phyloP scores from a whole-genome alignment of 2,329 filamentous ascomycete species.

The Elsinoe necatrix region DNA sequence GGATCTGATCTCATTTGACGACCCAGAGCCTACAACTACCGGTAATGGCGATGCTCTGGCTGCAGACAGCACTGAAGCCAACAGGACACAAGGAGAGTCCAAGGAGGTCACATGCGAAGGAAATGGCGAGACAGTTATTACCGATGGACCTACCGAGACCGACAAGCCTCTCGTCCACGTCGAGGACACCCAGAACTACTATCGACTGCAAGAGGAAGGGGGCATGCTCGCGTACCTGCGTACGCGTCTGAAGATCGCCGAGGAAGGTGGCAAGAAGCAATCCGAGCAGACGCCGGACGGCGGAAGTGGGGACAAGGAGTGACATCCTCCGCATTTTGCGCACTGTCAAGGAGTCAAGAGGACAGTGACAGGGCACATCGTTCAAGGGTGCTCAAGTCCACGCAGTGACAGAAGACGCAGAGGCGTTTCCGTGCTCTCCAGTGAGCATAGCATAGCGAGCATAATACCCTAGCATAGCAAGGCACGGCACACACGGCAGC shows the following conservation, averaged over 20 bases:
- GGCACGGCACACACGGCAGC: background rate
- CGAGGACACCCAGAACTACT: background rate
- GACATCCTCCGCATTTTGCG: no score
- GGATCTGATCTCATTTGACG: conserved; percentile 4
- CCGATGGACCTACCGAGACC: background rate
- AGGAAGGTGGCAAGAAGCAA: background rate
- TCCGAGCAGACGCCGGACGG: background rate
- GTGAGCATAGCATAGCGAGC: conserved; percentile 8
- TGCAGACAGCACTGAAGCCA: background rate
- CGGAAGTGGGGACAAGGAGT: background rate
- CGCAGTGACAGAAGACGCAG: background rate
- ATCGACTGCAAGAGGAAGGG: conserved; percentile 1
- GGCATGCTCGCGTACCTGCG: conserved; percentile 1
- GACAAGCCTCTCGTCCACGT: background rate
- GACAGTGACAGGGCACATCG: no score
- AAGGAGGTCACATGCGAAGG: no score
- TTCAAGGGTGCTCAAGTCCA: background rate
- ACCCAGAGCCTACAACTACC: background rate
- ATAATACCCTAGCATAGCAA: background rate
- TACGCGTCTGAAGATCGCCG: background rate
- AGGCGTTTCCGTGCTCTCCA: background rate
- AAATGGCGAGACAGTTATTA: background rate
- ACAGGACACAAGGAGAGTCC: background rate
- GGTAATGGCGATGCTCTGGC: background rate
- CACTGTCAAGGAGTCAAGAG: no score